Percentiles rank a stretch among this genome's conserved stretches.
phyloP scores from a whole-genome alignment of 1,284 basidiomycete species.

The Cutaneotrichosporon spelunceum region DNA sequence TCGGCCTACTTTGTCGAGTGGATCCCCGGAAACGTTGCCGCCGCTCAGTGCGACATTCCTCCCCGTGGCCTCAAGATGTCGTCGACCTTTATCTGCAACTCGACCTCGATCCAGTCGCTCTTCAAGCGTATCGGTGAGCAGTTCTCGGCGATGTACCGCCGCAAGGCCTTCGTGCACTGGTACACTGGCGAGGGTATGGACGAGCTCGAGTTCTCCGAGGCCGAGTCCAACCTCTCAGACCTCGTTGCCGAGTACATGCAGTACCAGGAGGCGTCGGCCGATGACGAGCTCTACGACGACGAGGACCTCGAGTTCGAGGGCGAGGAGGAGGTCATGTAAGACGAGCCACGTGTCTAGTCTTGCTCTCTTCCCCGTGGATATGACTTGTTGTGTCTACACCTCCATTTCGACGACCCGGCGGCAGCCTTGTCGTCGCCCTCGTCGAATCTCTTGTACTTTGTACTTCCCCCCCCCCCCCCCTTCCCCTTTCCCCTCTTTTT shows the following conservation, averaged over 20 bases:
- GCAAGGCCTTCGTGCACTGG: constrained; percentile 99
- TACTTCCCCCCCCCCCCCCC: constrained; percentile 5
- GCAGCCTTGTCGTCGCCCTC: constrained; percentile 26
- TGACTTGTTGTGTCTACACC: constrained; percentile 8
- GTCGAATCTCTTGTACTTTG: constrained; percentile 5
- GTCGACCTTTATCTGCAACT: constrained; percentile 96
- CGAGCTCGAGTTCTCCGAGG: constrained; percentile 92
- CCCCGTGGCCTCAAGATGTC: constrained; percentile 93
- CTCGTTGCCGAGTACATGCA: constrained; percentile 87
- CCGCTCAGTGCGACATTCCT: constrained; percentile 88
- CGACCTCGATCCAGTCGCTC: constrained; percentile 92
- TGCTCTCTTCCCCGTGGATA: constrained; percentile 11
- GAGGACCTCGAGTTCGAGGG: constrained; percentile 47
- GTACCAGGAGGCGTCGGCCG: constrained; percentile 77
- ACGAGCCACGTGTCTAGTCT: constrained; percentile 7
- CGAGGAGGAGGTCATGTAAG: constrained; percentile 36
- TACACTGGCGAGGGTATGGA: constrained; percentile 99
- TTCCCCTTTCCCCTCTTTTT: constrained; percentile 14
- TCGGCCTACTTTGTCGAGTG: constrained; percentile 97
- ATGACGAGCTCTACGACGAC: constrained; percentile 54
- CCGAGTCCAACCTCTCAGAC: constrained; percentile 95
- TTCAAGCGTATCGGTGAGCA: constrained; percentile 97
- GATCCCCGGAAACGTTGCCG: constrained; percentile 97
- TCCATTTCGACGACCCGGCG: constrained; percentile 18
- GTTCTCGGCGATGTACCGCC: constrained; percentile 98